phyloP scores from a whole-genome alignment of 345 rosid genomes.

The Eucalyptus pauciflora region DNA sequence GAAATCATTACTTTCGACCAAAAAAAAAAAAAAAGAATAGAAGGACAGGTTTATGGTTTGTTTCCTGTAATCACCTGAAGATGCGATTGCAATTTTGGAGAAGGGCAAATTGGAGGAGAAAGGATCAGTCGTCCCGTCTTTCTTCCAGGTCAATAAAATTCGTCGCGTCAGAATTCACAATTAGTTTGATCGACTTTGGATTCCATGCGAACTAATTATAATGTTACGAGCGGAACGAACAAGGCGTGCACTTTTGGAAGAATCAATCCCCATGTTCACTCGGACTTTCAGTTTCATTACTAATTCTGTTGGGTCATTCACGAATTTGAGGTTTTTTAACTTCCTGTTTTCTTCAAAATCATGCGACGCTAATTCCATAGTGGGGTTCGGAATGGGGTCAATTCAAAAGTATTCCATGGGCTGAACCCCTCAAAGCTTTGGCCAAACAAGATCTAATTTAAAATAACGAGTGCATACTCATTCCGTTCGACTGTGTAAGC shows the following conservation, averaged over 20 bases:
- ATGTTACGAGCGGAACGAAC: no score
- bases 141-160: no score
- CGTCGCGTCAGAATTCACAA: no score
- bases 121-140: no score
- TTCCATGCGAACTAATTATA: no score
- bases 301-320: background rate
- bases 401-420: background rate
- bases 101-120: no score
- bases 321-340: background rate
- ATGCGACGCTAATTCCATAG: background rate
- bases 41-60: background rate
- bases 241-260: no score
- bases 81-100: no score
- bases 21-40: background rate
- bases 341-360: conserved; percentile 20
- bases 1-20: no score
- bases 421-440: background rate
- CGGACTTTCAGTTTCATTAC: background rate
- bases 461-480: background rate
- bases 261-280: background rate
- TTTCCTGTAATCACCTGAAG: background rate
- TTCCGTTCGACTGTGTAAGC: background rate
- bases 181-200: no score
- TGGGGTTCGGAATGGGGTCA: background rate
- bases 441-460: background rate